phyloP scores from a whole-genome alignment of 805 yeast genomes.

The Yarrowia phangngaensis region DNA sequence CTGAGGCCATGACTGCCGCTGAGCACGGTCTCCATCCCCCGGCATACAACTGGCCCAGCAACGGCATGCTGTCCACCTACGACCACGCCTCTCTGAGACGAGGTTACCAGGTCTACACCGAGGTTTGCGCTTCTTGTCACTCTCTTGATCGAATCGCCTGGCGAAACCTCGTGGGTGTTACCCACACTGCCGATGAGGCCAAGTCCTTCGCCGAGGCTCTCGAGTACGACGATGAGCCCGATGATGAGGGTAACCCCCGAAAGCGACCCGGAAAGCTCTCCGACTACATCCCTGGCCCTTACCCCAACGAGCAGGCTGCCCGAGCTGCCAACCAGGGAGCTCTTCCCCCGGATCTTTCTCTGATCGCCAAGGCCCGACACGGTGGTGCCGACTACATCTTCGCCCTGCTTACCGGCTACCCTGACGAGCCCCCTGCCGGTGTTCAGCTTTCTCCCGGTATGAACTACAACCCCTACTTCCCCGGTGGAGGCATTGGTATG shows the following conservation, averaged over 20 bases:
- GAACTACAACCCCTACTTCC: slow-evolving; percentile 99
- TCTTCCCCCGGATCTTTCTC: slow-evolving; percentile 93
- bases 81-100: slow-evolving; percentile 96
- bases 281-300: slow-evolving; percentile 91
- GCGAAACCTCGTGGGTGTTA: slow-evolving; percentile 97
- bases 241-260: slow-evolving; percentile 94
- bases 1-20: slow-evolving; percentile 96
- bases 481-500: slow-evolving; percentile 99
- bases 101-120: slow-evolving; percentile 98
- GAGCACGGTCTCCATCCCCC: slow-evolving; percentile 99
- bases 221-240: slow-evolving; percentile 96
- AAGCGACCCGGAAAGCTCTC: slow-evolving; percentile 98
- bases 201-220: slow-evolving; percentile 92
- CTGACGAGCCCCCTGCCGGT: slow-evolving; percentile 98
- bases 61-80: slow-evolving; percentile 77
- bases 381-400: slow-evolving; percentile 96
- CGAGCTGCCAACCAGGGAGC: slow-evolving; percentile 99
- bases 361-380: slow-evolving; percentile 98
- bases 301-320: slow-evolving; percentile 97
- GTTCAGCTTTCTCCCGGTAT: slow-evolving; percentile 87
- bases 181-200: slow-evolving; percentile 86
- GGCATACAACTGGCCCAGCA: slow-evolving; percentile 87
- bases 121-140: slow-evolving; percentile 99
- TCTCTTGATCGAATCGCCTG: slow-evolving; percentile 95
- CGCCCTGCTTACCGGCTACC: slow-evolving; percentile 94